Percentiles rank a stretch among this genome's conserved stretches.
phyloP scores from a whole-genome alignment of 768 basidiomycete genomes.

The Mrakia frigida region DNA sequence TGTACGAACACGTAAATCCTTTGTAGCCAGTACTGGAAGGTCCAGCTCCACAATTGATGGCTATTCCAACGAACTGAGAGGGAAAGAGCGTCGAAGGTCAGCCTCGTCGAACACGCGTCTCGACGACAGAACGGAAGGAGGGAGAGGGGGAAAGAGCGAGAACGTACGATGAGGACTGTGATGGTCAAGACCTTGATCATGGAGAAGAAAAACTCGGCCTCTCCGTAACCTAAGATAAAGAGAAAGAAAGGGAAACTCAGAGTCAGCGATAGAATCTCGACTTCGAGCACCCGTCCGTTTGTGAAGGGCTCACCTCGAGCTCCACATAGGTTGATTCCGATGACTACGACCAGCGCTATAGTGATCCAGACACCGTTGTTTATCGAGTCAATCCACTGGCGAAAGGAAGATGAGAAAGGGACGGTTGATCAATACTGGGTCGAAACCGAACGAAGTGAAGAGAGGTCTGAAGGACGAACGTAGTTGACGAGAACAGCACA shows the following conservation, averaged over 20 bases:
- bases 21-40: constrained; percentile 52
- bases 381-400: constrained; percentile 46
- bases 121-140: too few species aligned
- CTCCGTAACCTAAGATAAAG: constrained; percentile 38
- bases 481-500: constrained; percentile 34
- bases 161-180: constrained; percentile 47
- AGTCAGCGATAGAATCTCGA: too few species aligned
- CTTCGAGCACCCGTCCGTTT: too few species aligned
- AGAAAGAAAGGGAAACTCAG: too few species aligned
- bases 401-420: neutral
- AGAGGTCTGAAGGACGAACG: too few species aligned
- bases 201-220: constrained; percentile 64
- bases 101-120: too few species aligned
- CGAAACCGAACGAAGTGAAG: too few species aligned
- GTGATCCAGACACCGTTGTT: constrained; percentile 75
- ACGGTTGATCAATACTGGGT: too few species aligned
- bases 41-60: constrained; percentile 83
- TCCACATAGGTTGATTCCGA: constrained; percentile 50
- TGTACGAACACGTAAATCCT: constrained; percentile 55
- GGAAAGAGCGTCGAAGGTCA: too few species aligned
- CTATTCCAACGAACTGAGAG: constrained; percentile 58
- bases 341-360: constrained; percentile 65
- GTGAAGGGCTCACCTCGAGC: constrained; percentile 33
- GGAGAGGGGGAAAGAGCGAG: too few species aligned
- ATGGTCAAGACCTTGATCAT: constrained; percentile 74